These are phyloP conservation scores for Ammopiptanthus mongolicus DNA, from an alignment of 306 rosid genomes.

Conservation along the genomic window DNA sequence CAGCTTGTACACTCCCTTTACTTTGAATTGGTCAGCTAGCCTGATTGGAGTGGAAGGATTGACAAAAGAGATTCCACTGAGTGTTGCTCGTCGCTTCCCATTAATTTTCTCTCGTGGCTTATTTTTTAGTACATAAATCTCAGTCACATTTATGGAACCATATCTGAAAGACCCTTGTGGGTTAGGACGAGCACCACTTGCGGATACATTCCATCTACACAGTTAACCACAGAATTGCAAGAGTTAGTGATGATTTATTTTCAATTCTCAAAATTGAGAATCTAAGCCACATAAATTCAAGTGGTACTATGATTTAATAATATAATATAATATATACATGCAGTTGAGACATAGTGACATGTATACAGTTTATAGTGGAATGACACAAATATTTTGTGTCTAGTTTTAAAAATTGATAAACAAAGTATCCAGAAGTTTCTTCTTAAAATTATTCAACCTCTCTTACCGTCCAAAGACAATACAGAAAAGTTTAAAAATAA, in stretches of 20 bases:
- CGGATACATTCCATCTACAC: slow-evolving; percentile 93
- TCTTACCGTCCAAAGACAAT: neutral
- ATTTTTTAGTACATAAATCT: slow-evolving; percentile 70
- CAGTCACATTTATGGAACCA: slow-evolving; percentile 93
- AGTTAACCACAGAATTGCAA: slow-evolving; percentile 21
- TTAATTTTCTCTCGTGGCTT: slow-evolving; percentile 56
- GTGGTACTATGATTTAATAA: neutral
- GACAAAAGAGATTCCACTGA: slow-evolving; percentile 69
- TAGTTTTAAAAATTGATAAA: neutral
- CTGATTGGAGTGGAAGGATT: slow-evolving; percentile 85
- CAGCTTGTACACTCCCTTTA: slow-evolving; percentile 79
- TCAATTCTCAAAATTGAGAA: neutral
- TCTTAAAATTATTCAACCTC: neutral
- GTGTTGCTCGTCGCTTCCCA: slow-evolving; percentile 67
- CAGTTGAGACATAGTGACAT: neutral
- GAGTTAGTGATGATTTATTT: neutral
- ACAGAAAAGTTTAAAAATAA: neutral
- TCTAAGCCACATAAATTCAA: neutral
- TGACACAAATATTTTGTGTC: neutral
- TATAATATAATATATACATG: too few relatives aligned
- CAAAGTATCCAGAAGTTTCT: neutral
- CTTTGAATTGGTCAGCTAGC: slow-evolving; percentile 72
- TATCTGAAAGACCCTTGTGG: slow-evolving; percentile 97
- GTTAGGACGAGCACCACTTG: slow-evolving; percentile 98
- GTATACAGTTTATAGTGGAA: neutral